Base-by-base conservation (phyloP, 257 asterid species). In the Forsythia suspensa region DNA sequence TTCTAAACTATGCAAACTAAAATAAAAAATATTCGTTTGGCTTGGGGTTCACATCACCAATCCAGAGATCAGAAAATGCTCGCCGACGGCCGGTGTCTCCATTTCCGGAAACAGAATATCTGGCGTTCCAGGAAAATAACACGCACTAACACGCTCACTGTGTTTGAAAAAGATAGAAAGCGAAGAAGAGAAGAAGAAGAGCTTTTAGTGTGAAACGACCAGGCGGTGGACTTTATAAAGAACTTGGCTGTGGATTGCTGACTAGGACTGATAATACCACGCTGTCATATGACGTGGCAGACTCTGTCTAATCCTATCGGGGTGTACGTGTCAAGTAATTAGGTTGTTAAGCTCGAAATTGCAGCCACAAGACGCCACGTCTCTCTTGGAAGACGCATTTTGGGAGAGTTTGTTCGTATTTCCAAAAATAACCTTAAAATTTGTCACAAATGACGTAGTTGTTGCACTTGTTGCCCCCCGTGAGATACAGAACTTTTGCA, bases 281-380 rank as follows among this genome's bases (percentile, higher is more conserved):
- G 79, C 36, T 69, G 81, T 79, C 39, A 3, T 55, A 80, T 74
- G 9, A 85, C 80, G 85, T 92, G 92, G 91, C 82, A 0, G 18
- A 52, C 24, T 5, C 18, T 4, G 51, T 59, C 82, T 78, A 52
- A 80, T 71, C 77, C 77, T 15, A 3, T 16, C 0, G 4, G 4
- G 63, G 79, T 78, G 11, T 79, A 90, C 93, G 92, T 88, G 98
- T 86, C 87, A 51, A 7, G 21, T 36, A 85, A 83, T 39, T 55
- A 83, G 86, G 42, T 43, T 7, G 74, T 66, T 73, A 16, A 21
- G 82, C 36, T 77, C 29, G 66, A 18, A 80, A 85, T 76, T 55
- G 76, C 84, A 37, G 72, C 83, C 80, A 72, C 86, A 74, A 80
- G 82, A 5, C 80, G 90, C 91, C 98, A 91, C 97, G 92, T 90